Evolutionary conservation across 2,329 filamentous ascomycete species (phyloP).

Genomic region (Aspergillus fijiensis): DNA sequence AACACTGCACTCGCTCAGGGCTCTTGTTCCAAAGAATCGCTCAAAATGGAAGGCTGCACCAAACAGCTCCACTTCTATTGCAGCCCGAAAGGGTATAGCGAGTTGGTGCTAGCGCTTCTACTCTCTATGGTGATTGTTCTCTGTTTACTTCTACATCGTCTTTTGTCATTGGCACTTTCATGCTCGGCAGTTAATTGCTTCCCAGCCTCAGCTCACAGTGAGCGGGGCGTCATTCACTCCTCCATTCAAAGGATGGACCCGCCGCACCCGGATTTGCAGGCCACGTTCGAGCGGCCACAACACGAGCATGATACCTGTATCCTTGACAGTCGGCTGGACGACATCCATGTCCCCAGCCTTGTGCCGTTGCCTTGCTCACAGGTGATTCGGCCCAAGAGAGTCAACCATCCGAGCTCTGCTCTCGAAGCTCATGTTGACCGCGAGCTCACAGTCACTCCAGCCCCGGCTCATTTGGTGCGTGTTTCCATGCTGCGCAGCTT

Average conservation of each 20-base stretch:
- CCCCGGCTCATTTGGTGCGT: not conserved
- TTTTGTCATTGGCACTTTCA: not conserved
- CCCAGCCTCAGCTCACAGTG: not conserved
- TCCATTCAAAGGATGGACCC: not conserved
- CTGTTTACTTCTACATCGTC: not conserved
- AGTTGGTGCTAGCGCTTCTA: not conserved
- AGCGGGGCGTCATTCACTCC: not conserved
- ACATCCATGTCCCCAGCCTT: conserved; percentile 18
- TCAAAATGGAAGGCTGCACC: conserved; percentile 19
- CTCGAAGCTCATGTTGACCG: not conserved
- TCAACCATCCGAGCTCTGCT: not conserved
- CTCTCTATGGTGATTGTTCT: not conserved
- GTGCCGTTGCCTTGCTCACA: conserved; percentile 9
- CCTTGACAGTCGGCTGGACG: conserved; percentile 20
- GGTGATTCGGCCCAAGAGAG: not conserved
- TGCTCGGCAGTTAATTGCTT: not conserved
- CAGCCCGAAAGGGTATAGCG: not conserved
- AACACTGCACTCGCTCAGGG: no score
- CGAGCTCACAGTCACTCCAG: not conserved
- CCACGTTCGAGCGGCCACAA: not conserved
- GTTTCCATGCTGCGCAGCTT: not conserved
- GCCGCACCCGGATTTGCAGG: not conserved
- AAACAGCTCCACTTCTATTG: not conserved
- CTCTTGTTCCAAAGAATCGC: conserved; percentile 1
- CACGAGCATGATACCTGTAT: conserved; percentile 4